Evolutionary conservation across 1,284 basidiomycete genomes (phyloP).

Genomic region (Ceratobasidium papillatum): DNA sequence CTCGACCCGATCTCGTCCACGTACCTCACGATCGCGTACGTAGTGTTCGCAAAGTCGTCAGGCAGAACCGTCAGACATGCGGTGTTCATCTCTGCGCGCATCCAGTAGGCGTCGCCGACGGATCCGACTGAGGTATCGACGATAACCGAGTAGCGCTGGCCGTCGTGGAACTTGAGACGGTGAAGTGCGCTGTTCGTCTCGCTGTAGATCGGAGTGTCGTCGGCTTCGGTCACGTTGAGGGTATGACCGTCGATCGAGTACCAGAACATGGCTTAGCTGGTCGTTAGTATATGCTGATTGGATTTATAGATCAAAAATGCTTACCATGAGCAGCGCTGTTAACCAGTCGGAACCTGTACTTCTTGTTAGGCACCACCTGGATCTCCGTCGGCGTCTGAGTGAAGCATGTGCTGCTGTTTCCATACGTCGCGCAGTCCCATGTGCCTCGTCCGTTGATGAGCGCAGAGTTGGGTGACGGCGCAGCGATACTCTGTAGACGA

Average conservation of each 20-base stretch:
- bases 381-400: conserved; percentile 45
- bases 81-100: conserved; percentile 55
- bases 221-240: conserved; percentile 41
- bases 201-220: conserved; percentile 31
- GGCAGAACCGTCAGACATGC: conserved; percentile 52
- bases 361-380: conserved; percentile 45
- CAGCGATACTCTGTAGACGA: conserved; percentile 42
- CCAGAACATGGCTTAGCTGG: conserved; percentile 35
- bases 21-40: conserved; percentile 51
- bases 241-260: conserved; percentile 47
- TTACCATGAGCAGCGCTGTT: conserved; percentile 51
- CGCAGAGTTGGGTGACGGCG: conserved; percentile 50
- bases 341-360: conserved; percentile 54
- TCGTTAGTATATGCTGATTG: background rate
- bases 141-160: conserved; percentile 61
- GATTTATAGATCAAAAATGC: background rate
- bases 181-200: conserved; percentile 33
- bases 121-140: conserved; percentile 53
- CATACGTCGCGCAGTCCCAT: conserved; percentile 43
- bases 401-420: conserved; percentile 43
- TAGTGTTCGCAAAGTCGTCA: conserved; percentile 47
- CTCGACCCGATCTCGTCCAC: conserved; percentile 39
- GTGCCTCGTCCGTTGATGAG: conserved; percentile 52
- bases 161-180: conserved; percentile 54
- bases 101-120: conserved; percentile 53